Base-by-base conservation (phyloP, 2,329 filamentous ascomycete species). In the Penicillium sp. region DNA sequence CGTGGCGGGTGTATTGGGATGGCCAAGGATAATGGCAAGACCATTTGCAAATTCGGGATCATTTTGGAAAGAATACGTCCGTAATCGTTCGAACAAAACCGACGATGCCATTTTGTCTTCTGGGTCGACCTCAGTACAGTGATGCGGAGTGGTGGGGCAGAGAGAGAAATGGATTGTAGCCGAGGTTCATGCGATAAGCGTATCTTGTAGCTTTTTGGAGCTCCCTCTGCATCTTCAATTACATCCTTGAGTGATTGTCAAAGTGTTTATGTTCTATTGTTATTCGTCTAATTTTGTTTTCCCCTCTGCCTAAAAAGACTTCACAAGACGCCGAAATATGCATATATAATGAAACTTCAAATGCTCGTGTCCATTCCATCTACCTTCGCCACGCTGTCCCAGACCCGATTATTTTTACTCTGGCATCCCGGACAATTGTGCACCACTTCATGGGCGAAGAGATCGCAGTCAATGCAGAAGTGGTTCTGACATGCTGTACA, bases 401-500 rank as follows among this genome's bases (percentile, higher is more conserved):
- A 47, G 41, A 48, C 29, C 41, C 27, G 50, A 8, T 37, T 46
- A 46, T 61, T 67, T 50, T 65, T 71, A 63, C 79, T 81, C 63
- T 87, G 88, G 73, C 95, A 99, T 0, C 93, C 93, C 0, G 95
- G 93, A 69, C 95, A 99, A 75, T 98, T 98, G 73, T 99, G 93
- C 51, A 96, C 84, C 13, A 96, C 86, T 77, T 97, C 92, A 72
- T 99, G 95, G 24, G 91, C 90, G 77, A 95, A 97, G 24, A 97
- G 86, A 73, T 99, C 95, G 73, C 95, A 99, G 73, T 99, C 95
- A 63, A 99, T 96, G 79, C 95, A 99, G 72, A 98, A 99, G 76
- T 98, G 93, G 58, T 90, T 87, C 3, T 83, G 77, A 74, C 95
- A 99, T n/a, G 88, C 87, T 64, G 89, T 85, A 73, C 95, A 99